phyloP scores from a whole-genome alignment of 2,329 filamentous ascomycete genomes.

The Fusarium sp. region DNA sequence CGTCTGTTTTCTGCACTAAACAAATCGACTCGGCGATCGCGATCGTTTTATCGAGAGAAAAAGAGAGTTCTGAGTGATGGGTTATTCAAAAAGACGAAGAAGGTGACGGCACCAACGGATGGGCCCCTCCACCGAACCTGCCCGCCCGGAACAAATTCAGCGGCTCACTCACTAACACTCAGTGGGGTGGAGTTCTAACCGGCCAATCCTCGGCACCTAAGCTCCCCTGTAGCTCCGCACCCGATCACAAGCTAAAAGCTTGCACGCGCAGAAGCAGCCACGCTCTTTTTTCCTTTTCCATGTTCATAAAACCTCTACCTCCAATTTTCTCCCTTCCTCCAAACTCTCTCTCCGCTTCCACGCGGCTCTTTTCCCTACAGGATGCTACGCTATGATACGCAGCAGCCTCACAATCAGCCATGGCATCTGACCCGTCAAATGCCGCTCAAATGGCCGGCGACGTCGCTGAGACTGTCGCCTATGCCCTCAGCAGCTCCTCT shows the following conservation, averaged over 20 bases:
- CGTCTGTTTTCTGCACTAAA: constrained; percentile 15
- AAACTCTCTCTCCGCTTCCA: constrained; percentile 36
- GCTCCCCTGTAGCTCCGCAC: constrained; percentile 45
- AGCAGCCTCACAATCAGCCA: constrained; percentile 51
- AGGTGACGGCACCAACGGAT: constrained; percentile 32
- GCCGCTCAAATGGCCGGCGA: constrained; percentile 51
- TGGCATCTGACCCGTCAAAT: constrained; percentile 58
- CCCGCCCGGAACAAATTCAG: constrained; percentile 32
- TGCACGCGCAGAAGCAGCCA: constrained; percentile 33
- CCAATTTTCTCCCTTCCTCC: constrained; percentile 29
- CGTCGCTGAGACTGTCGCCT: constrained; percentile 51
- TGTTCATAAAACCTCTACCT: constrained; percentile 42
- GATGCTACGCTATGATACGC: constrained; percentile 53
- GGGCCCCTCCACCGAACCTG: constrained; percentile 43
- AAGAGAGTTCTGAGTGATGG: constrained; percentile 11
- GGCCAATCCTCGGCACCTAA: constrained; percentile 46
- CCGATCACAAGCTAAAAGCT: constrained; percentile 48
- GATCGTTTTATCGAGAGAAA: neutral
- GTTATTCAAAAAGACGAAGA: constrained; percentile 18
- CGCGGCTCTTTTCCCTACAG: constrained; percentile 48
- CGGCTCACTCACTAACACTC: constrained; percentile 22
- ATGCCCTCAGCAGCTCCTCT: constrained; percentile 50
- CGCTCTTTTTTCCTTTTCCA: constrained; percentile 39
- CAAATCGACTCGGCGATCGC: neutral
- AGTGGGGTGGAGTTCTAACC: constrained; percentile 33